Base-by-base conservation (phyloP, 441 rosid genomes). In the Euphorbia celastroides region DNA sequence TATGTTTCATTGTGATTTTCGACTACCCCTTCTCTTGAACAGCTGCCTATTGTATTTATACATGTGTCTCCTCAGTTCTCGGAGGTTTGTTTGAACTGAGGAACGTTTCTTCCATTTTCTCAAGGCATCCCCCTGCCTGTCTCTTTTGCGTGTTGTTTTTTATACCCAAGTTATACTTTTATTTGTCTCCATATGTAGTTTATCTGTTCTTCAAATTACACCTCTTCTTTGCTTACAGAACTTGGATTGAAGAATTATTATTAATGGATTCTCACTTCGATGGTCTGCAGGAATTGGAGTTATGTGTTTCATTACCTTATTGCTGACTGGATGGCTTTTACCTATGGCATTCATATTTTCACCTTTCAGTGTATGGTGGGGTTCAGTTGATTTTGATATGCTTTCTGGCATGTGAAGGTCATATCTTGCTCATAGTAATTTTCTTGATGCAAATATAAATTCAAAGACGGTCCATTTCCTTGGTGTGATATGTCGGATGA, bases 321-420 rank as follows among this genome's bases (percentile, higher is more conserved):
- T 55, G 65, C 62, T 38, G 69, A 20, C 26, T 52, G 69, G 36
- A 19, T 52, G 31, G n/a, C n/a, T n/a, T n/a, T 66, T 13, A 46
- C 44, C 11, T n/a, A 11, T 66, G 20, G 16, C 16, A 22, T 32
- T 32, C 36, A 57, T 48, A 57, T 50, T 62, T 52, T 59, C 54
- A 26, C 32, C 48, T 22, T 41, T 34, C 36, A 57, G 1, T 62
- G 20, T 10, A 16, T 31, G 7, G 57, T 52, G 11, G 64, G 55
- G 52, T 65, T 70, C 67, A 13, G 20, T 60, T 48, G 67, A 61
- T 65, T 36, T 64, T 64, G 64, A 65, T 44, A 63, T 72, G 68
- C 64, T 41, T n/a, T n/a, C n/a, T n/a, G 59, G 62, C 67, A 32
- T 44, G 16, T 62, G 64, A 34, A 60, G 48, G 30, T 55, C 27